phyloP scores from a whole-genome alignment of 2,329 filamentous ascomycete species.

The Lecanicillium sp. region DNA sequence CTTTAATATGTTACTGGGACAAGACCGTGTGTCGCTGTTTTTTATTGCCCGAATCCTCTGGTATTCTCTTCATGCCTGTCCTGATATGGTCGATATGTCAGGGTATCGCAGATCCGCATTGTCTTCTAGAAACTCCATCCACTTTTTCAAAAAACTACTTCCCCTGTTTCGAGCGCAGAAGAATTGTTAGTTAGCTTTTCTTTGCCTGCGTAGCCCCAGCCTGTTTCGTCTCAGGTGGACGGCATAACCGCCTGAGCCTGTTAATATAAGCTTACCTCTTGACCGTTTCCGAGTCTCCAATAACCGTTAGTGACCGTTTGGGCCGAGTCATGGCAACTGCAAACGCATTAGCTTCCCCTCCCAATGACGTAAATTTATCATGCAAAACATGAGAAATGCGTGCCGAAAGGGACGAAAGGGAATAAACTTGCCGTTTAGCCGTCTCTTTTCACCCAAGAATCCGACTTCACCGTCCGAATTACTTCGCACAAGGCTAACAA shows the following conservation, averaged over 20 bases:
- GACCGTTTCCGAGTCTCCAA: constrained; percentile 92
- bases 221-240: no score
- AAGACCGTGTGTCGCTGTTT: no score
- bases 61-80: no score
- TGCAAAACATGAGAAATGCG: constrained; percentile 1
- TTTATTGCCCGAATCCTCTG: no score
- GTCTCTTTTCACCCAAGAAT: constrained; percentile 83
- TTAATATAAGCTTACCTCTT: constrained; percentile 78
- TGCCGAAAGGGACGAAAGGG: constrained; percentile 4
- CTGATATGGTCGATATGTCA: constrained; percentile 37
- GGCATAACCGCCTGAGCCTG: no score
- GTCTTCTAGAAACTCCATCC: constrained; percentile 89
- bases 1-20: no score
- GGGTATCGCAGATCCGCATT: constrained; percentile 86
- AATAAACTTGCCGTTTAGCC: constrained; percentile 69
- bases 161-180: constrained; percentile 47
- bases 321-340: constrained; percentile 98
- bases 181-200: neutral
- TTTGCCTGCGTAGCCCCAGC: no score
- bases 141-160: constrained; percentile 74
- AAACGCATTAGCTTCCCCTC: constrained; percentile 20
- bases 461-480: constrained; percentile 83
- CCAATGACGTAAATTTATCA: neutral
- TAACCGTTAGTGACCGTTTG: constrained; percentile 79
- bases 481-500: constrained; percentile 89